A percentile compares a stretch with the other conserved stretches of the same genome.
phyloP scores from a whole-genome alignment of 441 rosid species.

The Cnidoscolus chayamansa region DNA sequence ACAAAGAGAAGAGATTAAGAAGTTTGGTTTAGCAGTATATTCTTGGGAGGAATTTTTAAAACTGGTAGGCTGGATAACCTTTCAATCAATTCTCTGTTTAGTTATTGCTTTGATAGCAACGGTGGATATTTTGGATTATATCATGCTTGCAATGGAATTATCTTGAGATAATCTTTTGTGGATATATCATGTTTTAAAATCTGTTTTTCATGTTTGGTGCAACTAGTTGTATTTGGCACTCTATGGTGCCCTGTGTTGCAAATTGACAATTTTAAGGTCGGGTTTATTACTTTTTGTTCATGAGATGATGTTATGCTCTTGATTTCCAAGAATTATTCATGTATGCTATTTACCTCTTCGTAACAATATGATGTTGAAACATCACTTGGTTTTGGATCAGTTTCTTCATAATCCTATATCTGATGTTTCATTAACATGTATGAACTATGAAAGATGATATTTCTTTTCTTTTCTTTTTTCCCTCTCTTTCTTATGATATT shows the following conservation, averaged over 20 bases:
- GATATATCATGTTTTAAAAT: not conserved
- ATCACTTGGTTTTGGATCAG: not conserved
- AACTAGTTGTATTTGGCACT: not conserved
- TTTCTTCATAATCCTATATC: not conserved
- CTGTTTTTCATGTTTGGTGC: not conserved
- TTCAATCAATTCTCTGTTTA: not conserved
- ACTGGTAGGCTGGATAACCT: slow-evolving; percentile 41
- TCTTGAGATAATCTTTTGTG: not conserved
- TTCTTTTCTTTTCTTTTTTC: not conserved
- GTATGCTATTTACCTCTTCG: not conserved
- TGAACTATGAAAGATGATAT: not conserved
- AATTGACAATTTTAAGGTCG: slow-evolving; percentile 4
- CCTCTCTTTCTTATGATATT: not conserved
- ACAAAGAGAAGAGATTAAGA: slow-evolving; percentile 63
- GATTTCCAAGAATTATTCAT: slow-evolving; percentile 10
- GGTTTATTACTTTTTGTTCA: not conserved
- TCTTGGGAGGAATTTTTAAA: slow-evolving; percentile 84
- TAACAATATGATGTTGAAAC: not conserved
- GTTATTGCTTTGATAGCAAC: not conserved
- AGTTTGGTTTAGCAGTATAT: slow-evolving; percentile 54
- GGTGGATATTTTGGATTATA: too few relatives aligned
- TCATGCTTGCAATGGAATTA: not conserved
- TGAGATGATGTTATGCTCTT: slow-evolving; percentile 7
- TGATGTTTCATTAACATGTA: not conserved
- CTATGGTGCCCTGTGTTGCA: slow-evolving; percentile 3